Conservation (phyloP, 2,329 filamentous ascomycete species). For the Neonectria neomacrospora region DNA sequence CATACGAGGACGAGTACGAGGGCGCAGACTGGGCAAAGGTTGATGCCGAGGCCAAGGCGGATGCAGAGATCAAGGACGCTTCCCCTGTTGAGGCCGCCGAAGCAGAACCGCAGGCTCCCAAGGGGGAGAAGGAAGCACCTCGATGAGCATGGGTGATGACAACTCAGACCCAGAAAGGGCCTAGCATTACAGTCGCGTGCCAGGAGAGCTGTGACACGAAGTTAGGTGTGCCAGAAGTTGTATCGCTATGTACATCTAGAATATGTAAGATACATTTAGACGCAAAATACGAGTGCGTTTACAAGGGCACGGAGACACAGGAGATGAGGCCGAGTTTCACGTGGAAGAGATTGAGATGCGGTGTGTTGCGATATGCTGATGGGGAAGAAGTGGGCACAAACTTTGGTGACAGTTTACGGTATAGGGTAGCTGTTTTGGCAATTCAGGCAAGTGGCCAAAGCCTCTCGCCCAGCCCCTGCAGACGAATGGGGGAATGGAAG, state of each 20-base stretch:
- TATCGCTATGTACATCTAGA: conserved; percentile 42
- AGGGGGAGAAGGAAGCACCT: conserved; percentile 38
- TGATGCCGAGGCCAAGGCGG: conserved; percentile 32
- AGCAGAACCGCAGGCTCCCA: conserved; percentile 30
- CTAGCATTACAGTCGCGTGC: neutral
- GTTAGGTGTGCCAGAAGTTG: conserved; percentile 1
- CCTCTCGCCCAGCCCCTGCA: conserved; percentile 1
- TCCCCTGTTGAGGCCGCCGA: conserved; percentile 26
- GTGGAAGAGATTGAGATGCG: neutral
- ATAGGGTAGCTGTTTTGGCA: conserved; percentile 12
- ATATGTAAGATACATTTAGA: conserved; percentile 42
- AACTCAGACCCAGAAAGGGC: neutral
- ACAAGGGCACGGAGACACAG: conserved; percentile 2
- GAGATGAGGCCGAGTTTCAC: neutral
- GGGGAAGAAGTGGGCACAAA: neutral
- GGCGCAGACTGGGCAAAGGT: conserved; percentile 41
- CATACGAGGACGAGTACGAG: conserved; percentile 51
- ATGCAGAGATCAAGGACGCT: conserved; percentile 27
- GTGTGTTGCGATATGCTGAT: neutral
- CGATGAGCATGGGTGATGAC: conserved; percentile 20
- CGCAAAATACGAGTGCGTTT: conserved; percentile 26
- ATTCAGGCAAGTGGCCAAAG: neutral
- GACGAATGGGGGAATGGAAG: neutral
- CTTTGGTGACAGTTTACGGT: neutral
- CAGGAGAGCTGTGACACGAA: conserved; percentile 1